Evolutionary conservation across 2,329 filamentous ascomycete genomes (phyloP), one percentile per base, ranked within the genome.

Genomic region (Talaromyces sp.): DNA sequence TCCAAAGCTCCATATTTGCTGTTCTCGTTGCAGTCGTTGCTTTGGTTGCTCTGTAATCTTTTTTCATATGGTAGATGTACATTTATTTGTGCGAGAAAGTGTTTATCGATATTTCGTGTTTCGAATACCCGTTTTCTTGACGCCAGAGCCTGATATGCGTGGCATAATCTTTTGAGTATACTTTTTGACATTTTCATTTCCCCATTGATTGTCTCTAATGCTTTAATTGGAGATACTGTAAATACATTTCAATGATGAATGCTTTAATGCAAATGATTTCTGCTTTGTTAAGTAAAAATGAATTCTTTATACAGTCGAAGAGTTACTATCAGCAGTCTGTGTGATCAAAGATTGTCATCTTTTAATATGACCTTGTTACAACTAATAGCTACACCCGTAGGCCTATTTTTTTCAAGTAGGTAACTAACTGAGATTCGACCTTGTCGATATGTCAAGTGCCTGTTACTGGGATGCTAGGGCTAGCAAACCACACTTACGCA

Each of bases 11-110:
- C 16, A 64, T 83, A 68, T 81, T 83, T 65, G 81, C 80, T 24
- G 81, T 79, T 16, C 68, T 82, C 63, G 78, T 83, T 49, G 81
- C 80, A 22, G 71, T 82, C 27, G 76, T 82, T 54, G 81, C 76
- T 60, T 70, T 82, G 69, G 77, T 82, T 67, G 74, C 78, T 59
- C 69, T 82, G 73, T 66, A 64, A 49, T 54, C 41, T 54, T 52
- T 45, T 24, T 13, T 62, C 16, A 22, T 19, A 45, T 33, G 24
- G 37, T 43, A 33, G 39, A 47, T 59, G 27, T 57, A 33, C 56
- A 33, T 65, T 35, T 43, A 37, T 52, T 43, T 58, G 24, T 27
- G 27, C 56, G 37, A 47, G 10, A n/a, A 13, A 39, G 22, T 41
- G 37, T 61, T 61, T 39, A 31, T 61, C 35, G 16, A 41, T 65